phyloP scores from a whole-genome alignment of 2,329 filamentous ascomycete genomes.

The Penicillium digitatum region DNA sequence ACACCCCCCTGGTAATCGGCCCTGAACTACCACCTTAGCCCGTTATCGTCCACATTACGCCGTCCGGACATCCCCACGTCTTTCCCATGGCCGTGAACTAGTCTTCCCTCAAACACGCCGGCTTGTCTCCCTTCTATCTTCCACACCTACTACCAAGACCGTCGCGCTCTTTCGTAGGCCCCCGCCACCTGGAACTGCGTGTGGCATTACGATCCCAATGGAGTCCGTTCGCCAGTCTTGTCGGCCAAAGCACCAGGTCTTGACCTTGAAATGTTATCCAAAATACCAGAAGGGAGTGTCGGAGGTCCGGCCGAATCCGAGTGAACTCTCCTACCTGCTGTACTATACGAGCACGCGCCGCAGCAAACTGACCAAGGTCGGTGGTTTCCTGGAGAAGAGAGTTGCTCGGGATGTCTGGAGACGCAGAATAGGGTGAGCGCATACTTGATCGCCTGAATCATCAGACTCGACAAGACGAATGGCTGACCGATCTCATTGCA shows the following conservation, averaged over 20 bases:
- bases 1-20: slow-evolving; percentile 26
- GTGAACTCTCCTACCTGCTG: slow-evolving; percentile 92
- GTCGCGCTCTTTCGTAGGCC: slow-evolving; percentile 6
- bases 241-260: slow-evolving; percentile 93
- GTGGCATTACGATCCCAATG: slow-evolving; percentile 38
- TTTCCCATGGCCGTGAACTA: slow-evolving; percentile 16
- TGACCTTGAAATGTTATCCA: slow-evolving; percentile 95
- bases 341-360: slow-evolving; percentile 94
- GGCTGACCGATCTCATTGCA: slow-evolving; percentile 8
- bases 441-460: background rate
- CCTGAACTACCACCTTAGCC: slow-evolving; percentile 24
- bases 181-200: slow-evolving; percentile 3
- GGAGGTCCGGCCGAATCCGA: slow-evolving; percentile 92
- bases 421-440: slow-evolving; percentile 74
- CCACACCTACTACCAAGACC: background rate
- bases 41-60: slow-evolving; percentile 22
- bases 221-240: slow-evolving; percentile 57
- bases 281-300: slow-evolving; percentile 84
- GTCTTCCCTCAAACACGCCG: background rate
- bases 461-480: background rate
- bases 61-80: slow-evolving; percentile 5
- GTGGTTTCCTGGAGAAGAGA: slow-evolving; percentile 89
- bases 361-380: slow-evolving; percentile 94
- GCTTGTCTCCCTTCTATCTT: background rate
- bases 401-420: slow-evolving; percentile 88